Conservation (phyloP, 78 protist genomes). For the Chrysochromulina parva region DNA sequence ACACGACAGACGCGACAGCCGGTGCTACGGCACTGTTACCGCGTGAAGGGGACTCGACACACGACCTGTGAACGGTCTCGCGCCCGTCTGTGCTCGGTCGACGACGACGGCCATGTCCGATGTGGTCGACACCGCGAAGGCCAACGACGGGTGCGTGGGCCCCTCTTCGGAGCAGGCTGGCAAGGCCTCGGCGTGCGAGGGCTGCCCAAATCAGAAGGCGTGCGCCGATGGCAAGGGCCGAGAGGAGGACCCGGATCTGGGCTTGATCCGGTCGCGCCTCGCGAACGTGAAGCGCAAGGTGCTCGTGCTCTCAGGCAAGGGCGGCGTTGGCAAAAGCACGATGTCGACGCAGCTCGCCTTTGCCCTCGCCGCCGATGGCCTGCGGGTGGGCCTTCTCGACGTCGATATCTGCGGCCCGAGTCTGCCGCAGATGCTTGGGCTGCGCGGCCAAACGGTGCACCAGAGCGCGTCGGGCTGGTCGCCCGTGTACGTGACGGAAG, state of each 20-base stretch:
- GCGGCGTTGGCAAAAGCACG: constrained; percentile 98
- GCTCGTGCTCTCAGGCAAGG: constrained; percentile 96
- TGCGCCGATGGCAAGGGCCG: constrained; percentile 64
- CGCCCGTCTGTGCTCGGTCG: too few species aligned
- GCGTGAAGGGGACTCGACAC: too few species aligned
- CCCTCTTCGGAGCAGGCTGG: constrained; percentile 73
- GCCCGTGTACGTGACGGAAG: constrained; percentile 75
- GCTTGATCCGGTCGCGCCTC: neutral
- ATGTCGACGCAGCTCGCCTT: constrained; percentile 89
- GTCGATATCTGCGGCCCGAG: constrained; percentile 98
- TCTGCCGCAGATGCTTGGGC: constrained; percentile 88
- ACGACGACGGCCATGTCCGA: neutral
- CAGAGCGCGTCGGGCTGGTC: constrained; percentile 87
- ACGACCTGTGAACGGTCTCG: too few species aligned
- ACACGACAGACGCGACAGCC: too few species aligned
- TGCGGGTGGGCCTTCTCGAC: constrained; percentile 94
- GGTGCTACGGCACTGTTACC: too few species aligned
- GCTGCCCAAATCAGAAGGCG: constrained; percentile 87
- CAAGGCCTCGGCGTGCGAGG: constrained; percentile 78
- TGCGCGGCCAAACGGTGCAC: constrained; percentile 74
- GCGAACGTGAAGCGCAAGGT: constrained; percentile 49
- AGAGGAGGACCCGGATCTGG: neutral
- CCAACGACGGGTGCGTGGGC: constrained; percentile 65
- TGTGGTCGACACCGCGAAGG: neutral
- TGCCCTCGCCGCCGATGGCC: constrained; percentile 60